These are phyloP conservation scores for Cochlearia excelsa DNA, from an alignment of 345 rosid species.

Conservation along the genomic window DNA sequence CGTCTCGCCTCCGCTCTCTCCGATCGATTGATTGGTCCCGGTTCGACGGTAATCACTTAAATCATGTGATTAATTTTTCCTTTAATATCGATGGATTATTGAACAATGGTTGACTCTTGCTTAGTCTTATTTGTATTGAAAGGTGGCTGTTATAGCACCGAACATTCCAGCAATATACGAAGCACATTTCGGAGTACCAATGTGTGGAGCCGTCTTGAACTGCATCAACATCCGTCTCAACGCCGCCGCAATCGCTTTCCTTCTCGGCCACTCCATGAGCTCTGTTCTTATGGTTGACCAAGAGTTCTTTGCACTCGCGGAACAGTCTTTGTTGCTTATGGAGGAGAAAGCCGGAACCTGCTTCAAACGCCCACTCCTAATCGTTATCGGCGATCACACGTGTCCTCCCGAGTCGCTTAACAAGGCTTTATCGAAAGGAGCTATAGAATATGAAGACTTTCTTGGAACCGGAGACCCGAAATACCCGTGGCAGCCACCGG, in stretches of 20 bases:
- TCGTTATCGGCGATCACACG: constrained; percentile 71
- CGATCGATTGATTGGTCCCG: constrained; percentile 55
- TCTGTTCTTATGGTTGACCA: constrained; percentile 75
- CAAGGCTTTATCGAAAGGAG: constrained; percentile 64
- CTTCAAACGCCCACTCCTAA: constrained; percentile 56
- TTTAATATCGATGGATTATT: not conserved
- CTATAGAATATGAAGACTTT: constrained; percentile 74
- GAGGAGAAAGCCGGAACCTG: constrained; percentile 44
- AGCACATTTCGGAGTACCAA: constrained; percentile 90
- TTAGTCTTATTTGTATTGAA: too few species aligned
- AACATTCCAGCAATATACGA: constrained; percentile 79
- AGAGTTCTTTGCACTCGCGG: constrained; percentile 66
- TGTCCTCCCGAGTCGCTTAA: constrained; percentile 53
- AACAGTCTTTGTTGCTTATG: constrained; percentile 65
- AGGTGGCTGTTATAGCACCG: constrained; percentile 90
- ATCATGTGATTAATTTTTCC: not conserved
- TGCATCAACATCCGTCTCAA: constrained; percentile 73
- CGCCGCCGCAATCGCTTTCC: constrained; percentile 67
- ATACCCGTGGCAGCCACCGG: constrained; percentile 73
- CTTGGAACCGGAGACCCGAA: constrained; percentile 72
- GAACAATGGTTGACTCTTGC: constrained; percentile 14
- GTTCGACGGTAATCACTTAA: constrained; percentile 57
- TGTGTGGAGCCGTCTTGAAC: constrained; percentile 87
- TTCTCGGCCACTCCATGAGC: constrained; percentile 73
- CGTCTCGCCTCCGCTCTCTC: constrained; percentile 83